phyloP scores from a whole-genome alignment of 1,139 yeast species.

The Candida albicans region DNA sequence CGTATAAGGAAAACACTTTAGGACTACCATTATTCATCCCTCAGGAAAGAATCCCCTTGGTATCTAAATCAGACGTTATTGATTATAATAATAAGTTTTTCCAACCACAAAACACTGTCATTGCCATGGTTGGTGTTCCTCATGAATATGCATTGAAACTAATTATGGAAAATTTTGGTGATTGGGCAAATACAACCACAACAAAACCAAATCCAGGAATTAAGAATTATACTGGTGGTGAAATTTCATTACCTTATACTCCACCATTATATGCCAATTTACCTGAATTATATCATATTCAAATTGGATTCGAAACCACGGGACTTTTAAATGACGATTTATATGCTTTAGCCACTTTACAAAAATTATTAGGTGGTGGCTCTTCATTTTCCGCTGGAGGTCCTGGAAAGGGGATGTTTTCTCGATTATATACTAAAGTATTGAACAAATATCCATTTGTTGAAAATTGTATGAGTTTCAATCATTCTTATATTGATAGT shows the following conservation, averaged over 20 bases:
- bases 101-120: conserved; percentile 79
- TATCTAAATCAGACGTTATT: conserved; percentile 53
- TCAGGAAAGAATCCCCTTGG: conserved; percentile 57
- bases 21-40: conserved; percentile 90
- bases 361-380: conserved; percentile 94
- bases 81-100: conserved; percentile 68
- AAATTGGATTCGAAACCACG: conserved; percentile 85
- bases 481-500: conserved; percentile 86
- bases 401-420: conserved; percentile 99
- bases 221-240: conserved; percentile 79
- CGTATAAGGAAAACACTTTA: conserved; percentile 68
- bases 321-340: conserved; percentile 84
- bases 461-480: conserved; percentile 85
- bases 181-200: conserved; percentile 42
- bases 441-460: conserved; percentile 89
- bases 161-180: conserved; percentile 65
- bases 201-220: conserved; percentile 36
- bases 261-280: conserved; percentile 68
- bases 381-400: conserved; percentile 99
- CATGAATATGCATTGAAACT: conserved; percentile 68
- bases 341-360: conserved; percentile 87
- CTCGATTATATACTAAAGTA: conserved; percentile 87
- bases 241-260: conserved; percentile 61
- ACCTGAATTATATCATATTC: conserved; percentile 84
- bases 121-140: conserved; percentile 86